phyloP scores from a whole-genome alignment of 495 filamentous ascomycete species.

The Delitschia confertaspora region DNA sequence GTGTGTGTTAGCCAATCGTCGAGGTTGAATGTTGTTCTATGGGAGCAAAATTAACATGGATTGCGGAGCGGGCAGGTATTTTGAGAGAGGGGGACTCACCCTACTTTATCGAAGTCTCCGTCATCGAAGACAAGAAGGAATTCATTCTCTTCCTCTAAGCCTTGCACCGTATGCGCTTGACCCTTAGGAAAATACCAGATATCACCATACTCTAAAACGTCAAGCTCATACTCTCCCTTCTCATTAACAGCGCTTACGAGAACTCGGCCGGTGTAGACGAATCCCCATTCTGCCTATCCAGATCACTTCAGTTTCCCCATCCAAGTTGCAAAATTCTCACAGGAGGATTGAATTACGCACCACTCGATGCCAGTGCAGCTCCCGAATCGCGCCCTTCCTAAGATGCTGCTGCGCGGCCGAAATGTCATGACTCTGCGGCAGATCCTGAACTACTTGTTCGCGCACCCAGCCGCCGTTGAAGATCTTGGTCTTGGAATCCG shows the following conservation, averaged over 20 bases:
- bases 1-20: conserved; percentile 59
- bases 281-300: conserved; percentile 55
- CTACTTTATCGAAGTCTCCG: conserved; percentile 43
- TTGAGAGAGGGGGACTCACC: conserved; percentile 24
- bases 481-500: conserved; percentile 51
- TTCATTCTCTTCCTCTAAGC: conserved; percentile 53
- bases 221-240: conserved; percentile 46
- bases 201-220: conserved; percentile 49
- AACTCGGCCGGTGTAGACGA: conserved; percentile 50
- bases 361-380: conserved; percentile 59
- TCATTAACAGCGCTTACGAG: conserved; percentile 53
- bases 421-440: conserved; percentile 54
- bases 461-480: conserved; percentile 56
- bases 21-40: conserved; percentile 52
- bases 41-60: too few relatives aligned
- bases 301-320: neutral
- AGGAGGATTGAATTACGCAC: conserved; percentile 33
- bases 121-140: conserved; percentile 61
- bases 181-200: conserved; percentile 65
- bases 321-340: neutral
- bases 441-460: conserved; percentile 52
- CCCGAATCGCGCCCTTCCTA: conserved; percentile 52
- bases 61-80: too few relatives aligned
- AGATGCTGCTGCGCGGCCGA: conserved; percentile 56
- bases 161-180: conserved; percentile 50